Evolutionary conservation across 2,329 filamentous ascomycete genomes (phyloP).

Genomic region (Neonectria hederae): DNA sequence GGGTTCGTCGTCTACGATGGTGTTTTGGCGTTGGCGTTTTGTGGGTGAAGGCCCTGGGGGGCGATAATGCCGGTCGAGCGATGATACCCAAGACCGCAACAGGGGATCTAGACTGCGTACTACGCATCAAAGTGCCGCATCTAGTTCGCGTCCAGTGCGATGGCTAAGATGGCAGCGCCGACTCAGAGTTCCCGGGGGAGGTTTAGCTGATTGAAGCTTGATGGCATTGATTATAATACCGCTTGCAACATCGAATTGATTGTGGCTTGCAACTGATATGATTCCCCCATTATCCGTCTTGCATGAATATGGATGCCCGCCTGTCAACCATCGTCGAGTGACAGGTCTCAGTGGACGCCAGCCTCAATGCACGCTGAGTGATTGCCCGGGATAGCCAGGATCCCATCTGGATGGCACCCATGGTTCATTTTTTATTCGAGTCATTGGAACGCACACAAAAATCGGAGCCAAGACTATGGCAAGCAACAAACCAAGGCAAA

Average conservation of each 20-base stretch:
- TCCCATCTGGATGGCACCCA: neutral
- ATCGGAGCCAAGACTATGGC: neutral
- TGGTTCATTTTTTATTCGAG: neutral
- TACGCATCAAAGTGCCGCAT: conserved; percentile 16
- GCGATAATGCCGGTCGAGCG: conserved; percentile 10
- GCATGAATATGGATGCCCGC: conserved; percentile 1
- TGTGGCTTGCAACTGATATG: conserved; percentile 3
- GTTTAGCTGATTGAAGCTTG: neutral
- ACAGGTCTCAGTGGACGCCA: conserved; percentile 4
- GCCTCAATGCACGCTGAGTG: neutral
- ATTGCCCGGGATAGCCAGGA: neutral
- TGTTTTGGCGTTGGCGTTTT: conserved; percentile 13
- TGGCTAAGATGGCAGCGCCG: neutral
- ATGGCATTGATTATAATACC: neutral
- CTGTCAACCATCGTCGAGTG: neutral
- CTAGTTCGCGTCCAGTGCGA: conserved; percentile 11
- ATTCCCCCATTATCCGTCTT: neutral
- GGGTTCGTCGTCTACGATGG: neutral
- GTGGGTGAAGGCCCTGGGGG: conserved; percentile 7
- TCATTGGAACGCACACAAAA: neutral
- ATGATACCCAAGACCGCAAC: conserved; percentile 22
- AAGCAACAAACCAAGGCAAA: neutral
- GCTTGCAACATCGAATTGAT: neutral
- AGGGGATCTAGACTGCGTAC: conserved; percentile 9
- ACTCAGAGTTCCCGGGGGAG: neutral